Conservation (phyloP, 768 basidiomycete genomes). For the Rossbeevera mucosa region DNA sequence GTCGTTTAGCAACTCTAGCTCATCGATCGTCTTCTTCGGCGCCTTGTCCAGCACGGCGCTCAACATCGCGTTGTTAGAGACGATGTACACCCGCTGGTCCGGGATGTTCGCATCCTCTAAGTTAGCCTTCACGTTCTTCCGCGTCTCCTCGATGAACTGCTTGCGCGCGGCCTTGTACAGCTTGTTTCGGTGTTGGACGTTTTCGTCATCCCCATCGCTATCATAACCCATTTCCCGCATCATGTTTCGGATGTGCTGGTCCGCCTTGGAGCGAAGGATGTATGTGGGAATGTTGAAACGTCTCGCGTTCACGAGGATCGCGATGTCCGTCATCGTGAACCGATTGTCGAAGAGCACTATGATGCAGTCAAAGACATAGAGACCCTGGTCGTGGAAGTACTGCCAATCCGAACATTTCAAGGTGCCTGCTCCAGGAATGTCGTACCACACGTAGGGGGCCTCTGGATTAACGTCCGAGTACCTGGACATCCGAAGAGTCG, state of each 20-base stretch:
- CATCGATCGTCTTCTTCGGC: slow-evolving; percentile 21
- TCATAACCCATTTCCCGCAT: slow-evolving; percentile 19
- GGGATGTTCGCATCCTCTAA: slow-evolving; percentile 22
- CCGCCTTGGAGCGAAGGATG: slow-evolving; percentile 21
- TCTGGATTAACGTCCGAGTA: slow-evolving; percentile 13
- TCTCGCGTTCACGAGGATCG: slow-evolving; percentile 15
- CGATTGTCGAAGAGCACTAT: slow-evolving; percentile 21
- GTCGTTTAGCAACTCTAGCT: slow-evolving; percentile 20
- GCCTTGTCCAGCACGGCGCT: slow-evolving; percentile 14
- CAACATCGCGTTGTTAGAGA: slow-evolving; percentile 20
- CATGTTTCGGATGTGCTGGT: slow-evolving; percentile 19
- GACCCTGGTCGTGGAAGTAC: slow-evolving; percentile 21
- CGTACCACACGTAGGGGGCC: slow-evolving; percentile 21
- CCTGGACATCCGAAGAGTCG: slow-evolving; percentile 12
- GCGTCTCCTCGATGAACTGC: slow-evolving; percentile 15
- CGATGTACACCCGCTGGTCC: slow-evolving; percentile 26
- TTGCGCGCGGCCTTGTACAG: slow-evolving; percentile 10
- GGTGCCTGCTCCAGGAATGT: slow-evolving; percentile 21
- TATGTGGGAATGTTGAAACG: slow-evolving; percentile 19
- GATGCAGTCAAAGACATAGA: slow-evolving; percentile 24
- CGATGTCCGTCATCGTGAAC: slow-evolving; percentile 20
- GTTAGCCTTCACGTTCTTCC: slow-evolving; percentile 15
- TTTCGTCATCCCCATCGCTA: slow-evolving; percentile 15
- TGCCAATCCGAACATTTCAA: slow-evolving; percentile 18
- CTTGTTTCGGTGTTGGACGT: slow-evolving; percentile 7